phyloP scores from a whole-genome alignment of 441 rosid genomes.

The Brassica hybrid region DNA sequence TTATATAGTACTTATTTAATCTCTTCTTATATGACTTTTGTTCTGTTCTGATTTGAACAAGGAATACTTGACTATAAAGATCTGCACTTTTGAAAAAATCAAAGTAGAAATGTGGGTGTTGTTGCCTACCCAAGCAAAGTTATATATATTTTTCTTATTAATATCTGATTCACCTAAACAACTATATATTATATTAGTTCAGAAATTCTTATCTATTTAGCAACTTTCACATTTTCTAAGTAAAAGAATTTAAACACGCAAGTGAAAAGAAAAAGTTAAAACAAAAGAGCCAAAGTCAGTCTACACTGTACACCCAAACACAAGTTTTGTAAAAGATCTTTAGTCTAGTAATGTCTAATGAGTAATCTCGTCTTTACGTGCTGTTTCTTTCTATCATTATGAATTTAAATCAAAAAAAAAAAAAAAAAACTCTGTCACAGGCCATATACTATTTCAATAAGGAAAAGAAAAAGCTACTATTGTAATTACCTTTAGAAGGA shows the following conservation, averaged over 20 bases:
- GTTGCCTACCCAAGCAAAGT: conserved; percentile 10
- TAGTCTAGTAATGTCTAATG: neutral
- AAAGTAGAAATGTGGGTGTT: conserved; percentile 17
- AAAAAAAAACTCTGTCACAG: neutral
- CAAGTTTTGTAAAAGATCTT: conserved; percentile 26
- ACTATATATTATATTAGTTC: conserved; percentile 3
- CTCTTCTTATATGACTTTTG: neutral
- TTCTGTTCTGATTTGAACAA: neutral
- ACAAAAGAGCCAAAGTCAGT: conserved; percentile 4
- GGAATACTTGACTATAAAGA: neutral
- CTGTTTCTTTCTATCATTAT: neutral
- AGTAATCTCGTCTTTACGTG: conserved; percentile 24
- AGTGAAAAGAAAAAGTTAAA: conserved; percentile 15
- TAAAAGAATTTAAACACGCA: conserved; percentile 18
- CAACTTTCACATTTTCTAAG: conserved; percentile 28
- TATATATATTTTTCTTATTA: neutral
- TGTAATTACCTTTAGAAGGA: conserved; percentile 5
- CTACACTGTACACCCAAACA: conserved; percentile 15
- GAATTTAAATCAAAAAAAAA: conserved; percentile 11
- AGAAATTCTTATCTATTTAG: neutral
- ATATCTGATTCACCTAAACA: conserved; percentile 8
- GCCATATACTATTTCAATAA: neutral
- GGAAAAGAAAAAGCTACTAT: neutral
- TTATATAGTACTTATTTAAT: neutral
- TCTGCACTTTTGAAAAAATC: neutral